phyloP scores from a whole-genome alignment of 1,139 yeast species.

The Kodamaea plutei region DNA sequence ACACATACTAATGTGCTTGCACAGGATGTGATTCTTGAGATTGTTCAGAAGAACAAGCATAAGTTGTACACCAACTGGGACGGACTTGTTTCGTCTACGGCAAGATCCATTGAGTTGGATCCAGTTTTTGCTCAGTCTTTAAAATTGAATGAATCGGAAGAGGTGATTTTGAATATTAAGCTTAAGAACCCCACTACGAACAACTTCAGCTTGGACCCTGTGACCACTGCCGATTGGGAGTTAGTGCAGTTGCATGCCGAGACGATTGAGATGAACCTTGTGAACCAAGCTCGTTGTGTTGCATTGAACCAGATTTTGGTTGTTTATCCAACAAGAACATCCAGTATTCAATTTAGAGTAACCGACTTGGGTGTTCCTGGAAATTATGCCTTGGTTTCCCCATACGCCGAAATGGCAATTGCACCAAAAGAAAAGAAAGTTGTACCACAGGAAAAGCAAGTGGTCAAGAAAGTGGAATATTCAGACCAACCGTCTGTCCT shows the following conservation, averaged over 20 bases:
- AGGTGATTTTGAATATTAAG: conserved; percentile 39
- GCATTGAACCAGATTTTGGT: conserved; percentile 56
- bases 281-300: conserved; percentile 80
- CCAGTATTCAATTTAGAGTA: conserved; percentile 61
- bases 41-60: conserved; percentile 19
- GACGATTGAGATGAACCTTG: conserved; percentile 66
- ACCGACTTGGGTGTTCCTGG: conserved; percentile 55
- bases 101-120: conserved; percentile 35
- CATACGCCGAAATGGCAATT: conserved; percentile 75
- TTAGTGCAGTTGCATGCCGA: conserved; percentile 79
- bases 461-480: conserved; percentile 28
- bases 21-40: conserved; percentile 59
- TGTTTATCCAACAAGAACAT: conserved; percentile 66
- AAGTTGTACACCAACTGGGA: conserved; percentile 74
- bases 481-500: conserved; percentile 36
- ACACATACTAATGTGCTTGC: conserved; percentile 52
- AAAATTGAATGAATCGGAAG: conserved; percentile 45
- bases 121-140: conserved; percentile 40
- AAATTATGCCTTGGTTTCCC: conserved; percentile 56
- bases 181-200: conserved; percentile 49
- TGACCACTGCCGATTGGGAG: conserved; percentile 84
- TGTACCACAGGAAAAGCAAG: conserved; percentile 23
- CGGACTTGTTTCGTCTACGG: conserved; percentile 49
- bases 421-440: conserved; percentile 64
- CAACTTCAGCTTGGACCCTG: conserved; percentile 74